Evolutionary conservation across 2,329 filamentous ascomycete genomes (phyloP).

Genomic region (Hypoxylon sp.): DNA sequence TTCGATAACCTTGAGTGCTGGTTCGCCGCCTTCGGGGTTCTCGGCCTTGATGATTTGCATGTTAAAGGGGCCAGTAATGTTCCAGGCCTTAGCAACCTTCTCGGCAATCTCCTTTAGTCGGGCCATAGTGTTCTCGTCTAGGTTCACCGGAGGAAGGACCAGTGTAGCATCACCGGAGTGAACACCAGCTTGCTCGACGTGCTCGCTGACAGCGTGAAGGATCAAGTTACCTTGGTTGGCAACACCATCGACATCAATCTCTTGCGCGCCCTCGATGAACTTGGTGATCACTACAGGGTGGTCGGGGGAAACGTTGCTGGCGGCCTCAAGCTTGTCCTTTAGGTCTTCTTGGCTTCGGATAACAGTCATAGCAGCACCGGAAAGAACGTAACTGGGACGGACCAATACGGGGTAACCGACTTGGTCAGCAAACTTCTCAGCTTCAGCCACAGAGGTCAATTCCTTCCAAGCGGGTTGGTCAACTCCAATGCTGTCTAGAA

Average conservation of each 20-base stretch:
- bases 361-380: constrained; percentile 97
- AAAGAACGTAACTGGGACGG: constrained; percentile 93
- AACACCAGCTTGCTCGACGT: constrained; percentile 96
- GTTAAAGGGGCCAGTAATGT: constrained; percentile 98
- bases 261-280: constrained; percentile 95
- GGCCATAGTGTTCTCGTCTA: constrained; percentile 79
- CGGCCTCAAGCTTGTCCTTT: constrained; percentile 92
- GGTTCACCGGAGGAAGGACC: constrained; percentile 83
- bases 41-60: constrained; percentile 99
- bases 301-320: constrained; percentile 89
- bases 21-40: constrained; percentile 75
- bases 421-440: constrained; percentile 82
- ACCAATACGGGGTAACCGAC: constrained; percentile 96
- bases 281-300: constrained; percentile 98
- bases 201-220: constrained; percentile 91
- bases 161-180: constrained; percentile 98
- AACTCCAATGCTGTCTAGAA: constrained; percentile 94
- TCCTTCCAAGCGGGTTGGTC: constrained; percentile 99
- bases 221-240: constrained; percentile 86
- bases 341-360: constrained; percentile 89
- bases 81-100: constrained; percentile 97
- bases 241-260: constrained; percentile 96
- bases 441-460: constrained; percentile 86
- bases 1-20: constrained; percentile 92
- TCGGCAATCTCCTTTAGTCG: constrained; percentile 94